Percentiles rank a stretch among this genome's conserved stretches.
Conservation (phyloP, 805 yeast species). For the Wickerhamomyces mucosus region DNA sequence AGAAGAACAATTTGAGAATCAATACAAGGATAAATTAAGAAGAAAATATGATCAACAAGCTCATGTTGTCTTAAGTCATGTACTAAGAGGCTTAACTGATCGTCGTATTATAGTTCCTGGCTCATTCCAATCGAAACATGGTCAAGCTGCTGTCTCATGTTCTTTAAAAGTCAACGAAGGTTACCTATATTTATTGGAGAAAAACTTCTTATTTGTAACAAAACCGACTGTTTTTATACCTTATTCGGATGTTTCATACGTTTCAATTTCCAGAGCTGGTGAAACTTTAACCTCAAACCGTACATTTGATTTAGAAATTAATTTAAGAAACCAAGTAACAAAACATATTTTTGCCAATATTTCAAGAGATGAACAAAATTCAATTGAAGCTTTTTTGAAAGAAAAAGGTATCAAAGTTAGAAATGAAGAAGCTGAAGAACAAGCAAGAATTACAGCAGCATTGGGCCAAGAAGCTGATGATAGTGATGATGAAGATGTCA, state of each 20-base stretch:
- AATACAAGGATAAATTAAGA: slow-evolving; percentile 69
- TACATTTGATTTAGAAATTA: slow-evolving; percentile 86
- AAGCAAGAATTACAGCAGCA: slow-evolving; percentile 69
- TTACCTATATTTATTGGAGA: slow-evolving; percentile 84
- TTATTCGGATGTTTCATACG: slow-evolving; percentile 63
- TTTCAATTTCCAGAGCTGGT: slow-evolving; percentile 85
- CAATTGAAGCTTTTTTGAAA: slow-evolving; percentile 65
- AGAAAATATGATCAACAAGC: slow-evolving; percentile 74
- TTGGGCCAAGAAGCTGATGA: slow-evolving; percentile 49
- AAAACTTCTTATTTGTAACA: slow-evolving; percentile 81
- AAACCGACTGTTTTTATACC: slow-evolving; percentile 93
- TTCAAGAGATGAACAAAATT: slow-evolving; percentile 79
- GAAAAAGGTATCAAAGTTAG: slow-evolving; percentile 72
- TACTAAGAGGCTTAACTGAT: slow-evolving; percentile 84
- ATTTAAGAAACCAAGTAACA: slow-evolving; percentile 48
- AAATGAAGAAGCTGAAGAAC: slow-evolving; percentile 85
- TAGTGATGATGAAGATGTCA: slow-evolving; percentile 38
- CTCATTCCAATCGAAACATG: slow-evolving; percentile 62
- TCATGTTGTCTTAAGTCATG: slow-evolving; percentile 77
- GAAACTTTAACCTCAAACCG: slow-evolving; percentile 66
- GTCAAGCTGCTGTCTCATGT: slow-evolving; percentile 82
- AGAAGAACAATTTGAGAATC: slow-evolving; percentile 69
- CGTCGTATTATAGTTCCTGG: slow-evolving; percentile 82
- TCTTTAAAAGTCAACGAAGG: slow-evolving; percentile 95
- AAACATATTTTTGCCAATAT: slow-evolving; percentile 83